Base-by-base conservation (phyloP, 441 rosid genomes). In the Eugenia klotzschiana region DNA sequence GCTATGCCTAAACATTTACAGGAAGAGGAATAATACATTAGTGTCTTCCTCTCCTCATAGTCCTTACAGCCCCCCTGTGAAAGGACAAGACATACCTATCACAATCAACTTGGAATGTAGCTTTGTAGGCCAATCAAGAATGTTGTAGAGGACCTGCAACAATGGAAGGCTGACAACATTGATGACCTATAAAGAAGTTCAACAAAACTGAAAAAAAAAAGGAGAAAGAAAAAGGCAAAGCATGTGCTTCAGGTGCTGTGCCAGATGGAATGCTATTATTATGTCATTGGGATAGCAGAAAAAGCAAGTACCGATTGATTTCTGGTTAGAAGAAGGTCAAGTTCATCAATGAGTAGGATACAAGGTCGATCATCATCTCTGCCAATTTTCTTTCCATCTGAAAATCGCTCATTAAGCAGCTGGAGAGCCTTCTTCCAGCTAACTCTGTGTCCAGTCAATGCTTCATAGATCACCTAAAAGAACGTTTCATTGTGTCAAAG, bases 121-220 rank as follows among this genome's bases (percentile, higher is more conserved):
- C 89, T 90, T 97, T 41, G 95, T 97, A 74, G 99, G 98, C 99
- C 99, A 97, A 87, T 95, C 98, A 37, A 97, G 94, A 87, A 97
- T 94, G 84, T 97, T 94, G 88, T 95, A 97, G 15, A 97, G 84
- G 57, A 97, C 92, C 98, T 94, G 90, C 82, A 40, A 84, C 74
- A 8, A 84, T 73, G 85, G 25, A 81, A 40, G 82, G 84, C 69
- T 56, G 33, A 81, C 27, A 87, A 81, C 81, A 51, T 40, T 73
- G 26, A 43, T 53, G 80, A 37, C 46, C 49, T 37, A 20, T 18
- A 79, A 79, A 20, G 81, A 79, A 79, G 40, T 18, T 26, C 7
- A 79, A 69, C 77, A 69, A 69, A 69, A 69, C 46, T 20, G n/a
- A 20, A 37, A 33, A 29, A 33, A 29, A 18, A n/a, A 18, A 1